phyloP scores from a whole-genome alignment of 768 basidiomycete species.

The Mycena amicta region DNA sequence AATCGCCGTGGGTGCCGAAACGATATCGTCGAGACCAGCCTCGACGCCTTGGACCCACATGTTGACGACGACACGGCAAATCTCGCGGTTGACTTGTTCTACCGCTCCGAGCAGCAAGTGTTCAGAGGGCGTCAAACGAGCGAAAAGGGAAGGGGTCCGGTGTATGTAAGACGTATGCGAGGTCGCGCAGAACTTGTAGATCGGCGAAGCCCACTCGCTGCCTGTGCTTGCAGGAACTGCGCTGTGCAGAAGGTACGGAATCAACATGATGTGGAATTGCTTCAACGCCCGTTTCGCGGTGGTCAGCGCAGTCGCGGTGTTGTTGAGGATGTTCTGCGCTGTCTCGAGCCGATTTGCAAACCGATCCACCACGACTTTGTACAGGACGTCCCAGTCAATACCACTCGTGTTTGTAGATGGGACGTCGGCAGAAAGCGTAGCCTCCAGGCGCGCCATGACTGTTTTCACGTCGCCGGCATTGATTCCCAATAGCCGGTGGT shows the following conservation, averaged over 20 bases:
- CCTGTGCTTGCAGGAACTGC: slow-evolving; percentile 10
- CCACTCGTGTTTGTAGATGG: slow-evolving; percentile 28
- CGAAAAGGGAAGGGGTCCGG: slow-evolving; percentile 11
- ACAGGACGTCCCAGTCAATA: slow-evolving; percentile 45
- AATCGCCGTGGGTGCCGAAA: not conserved
- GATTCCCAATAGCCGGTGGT: slow-evolving; percentile 40
- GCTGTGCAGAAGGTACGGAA: slow-evolving; percentile 32
- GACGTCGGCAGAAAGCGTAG: slow-evolving; percentile 21
- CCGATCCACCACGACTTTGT: slow-evolving; percentile 42
- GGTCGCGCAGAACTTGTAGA: slow-evolving; percentile 35
- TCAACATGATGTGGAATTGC: slow-evolving; percentile 34
- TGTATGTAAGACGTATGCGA: slow-evolving; percentile 33
- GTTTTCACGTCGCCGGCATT: slow-evolving; percentile 27
- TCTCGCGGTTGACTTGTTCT: slow-evolving; percentile 24
- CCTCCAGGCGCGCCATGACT: slow-evolving; percentile 29
- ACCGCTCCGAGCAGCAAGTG: slow-evolving; percentile 21
- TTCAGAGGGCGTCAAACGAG: slow-evolving; percentile 21
- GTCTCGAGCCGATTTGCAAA: slow-evolving; percentile 45
- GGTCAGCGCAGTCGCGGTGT: slow-evolving; percentile 13
- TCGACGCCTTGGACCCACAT: slow-evolving; percentile 25
- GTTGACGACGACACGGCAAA: slow-evolving; percentile 21
- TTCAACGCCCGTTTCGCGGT: slow-evolving; percentile 28
- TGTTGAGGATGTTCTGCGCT: slow-evolving; percentile 38
- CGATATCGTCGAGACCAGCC: slow-evolving; percentile 19
- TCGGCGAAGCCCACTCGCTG: slow-evolving; percentile 38